Base-by-base conservation (phyloP, 306 rosid genomes). In the Castanea crenata region DNA sequence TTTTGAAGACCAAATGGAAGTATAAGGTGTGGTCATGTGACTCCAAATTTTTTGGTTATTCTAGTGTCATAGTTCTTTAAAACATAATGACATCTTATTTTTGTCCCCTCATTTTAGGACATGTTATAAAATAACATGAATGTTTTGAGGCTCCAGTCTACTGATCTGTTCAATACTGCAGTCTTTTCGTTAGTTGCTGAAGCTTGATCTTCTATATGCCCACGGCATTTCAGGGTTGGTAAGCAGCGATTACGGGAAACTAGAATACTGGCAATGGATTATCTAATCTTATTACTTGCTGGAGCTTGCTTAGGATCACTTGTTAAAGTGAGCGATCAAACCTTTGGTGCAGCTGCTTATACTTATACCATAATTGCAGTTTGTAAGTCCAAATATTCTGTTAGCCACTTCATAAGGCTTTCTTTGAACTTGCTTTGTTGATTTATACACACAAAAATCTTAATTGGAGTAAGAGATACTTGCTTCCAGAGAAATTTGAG, bases 271-370 rank as follows among this genome's bases (percentile, higher is more conserved):
- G 93, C 95, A 56, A 90, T 93, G 58, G 98, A 95, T 87, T 95
- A 95, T 83, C 83, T 95, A 76, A 95, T 93, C 83, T 83, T 95
- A 78, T 88, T 95, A 63, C 97, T 95, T 55, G 99, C 97, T 32
- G 99, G 98, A 82, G 99, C 97, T 67, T 91, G 98, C 91, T 88
- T 93, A 86, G 99, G 99, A 87, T 87, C 92, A 21, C 87, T 93
- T 75, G 78, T 96, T 14, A 88, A 89, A 74, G 52, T 81, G 23
- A 86, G 86, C 71, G 98, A 95, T 78, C 89, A 89, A 83, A 82
- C 86, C 4, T 90, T 95, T 80, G 99, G 97, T 21, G 94, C 92
- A 72, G 61, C 73, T 73, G 96, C 92, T 34, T 95, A 93, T 80
- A 85, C 96, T 74, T 88, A 91, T 71, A 88, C 99, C 57, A 91